Base-by-base conservation (phyloP, 164 flowering plant species). In the Umbilicus rupestris region DNA sequence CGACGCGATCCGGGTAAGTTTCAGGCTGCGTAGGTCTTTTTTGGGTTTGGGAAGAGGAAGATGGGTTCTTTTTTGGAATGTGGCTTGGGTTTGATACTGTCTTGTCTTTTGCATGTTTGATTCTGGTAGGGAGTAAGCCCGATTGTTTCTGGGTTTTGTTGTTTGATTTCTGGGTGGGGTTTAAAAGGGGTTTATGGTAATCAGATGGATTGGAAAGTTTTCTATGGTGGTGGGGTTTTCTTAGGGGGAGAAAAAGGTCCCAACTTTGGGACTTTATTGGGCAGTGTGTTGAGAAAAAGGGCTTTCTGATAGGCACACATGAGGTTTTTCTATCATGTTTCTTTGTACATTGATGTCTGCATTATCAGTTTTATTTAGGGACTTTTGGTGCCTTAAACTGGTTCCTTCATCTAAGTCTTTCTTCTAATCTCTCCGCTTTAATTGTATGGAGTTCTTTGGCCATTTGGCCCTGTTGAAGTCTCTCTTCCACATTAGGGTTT, bases 101-200 rank as follows among this genome's bases (percentile, higher is more conserved):
- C 37, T 6, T 47, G 19, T 47, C 22, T n/a, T 41, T 89, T 97
- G 98, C 82, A 31, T 74, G 80, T 94, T 7, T 94, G 98, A 68
- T 83, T 75, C 10, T 81, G 87, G n/a, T n/a, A n/a, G n/a, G n/a
- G 96, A 97, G 87, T 68, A 64, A 39, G 33, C 39, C 28, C 11
- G 11, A 14, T 50, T 39, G 14, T 33, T 60, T 58, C 64, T 62
- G 41, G 39, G 22, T 31, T 59, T 37, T 26, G n/a, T 24, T 26
- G 62, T 19, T 62, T 37, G 6, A 49, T 49, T 17, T 47, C 52
- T 47, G 57, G 57, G 57, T 55, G 29, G 60, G 60, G 60, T 52
- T 24, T 52, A 9, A 24, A 52, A 17, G 50, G 50, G 50, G 57
- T 52, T 49, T 7, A 15, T 55, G 33, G 7, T 55, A 55, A 55